A percentile compares a stretch with the other conserved stretches of the same genome.
Evolutionary conservation across 129 eudicot genomes (phyloP).

Genomic region (Centrapalus pauciflorus): DNA sequence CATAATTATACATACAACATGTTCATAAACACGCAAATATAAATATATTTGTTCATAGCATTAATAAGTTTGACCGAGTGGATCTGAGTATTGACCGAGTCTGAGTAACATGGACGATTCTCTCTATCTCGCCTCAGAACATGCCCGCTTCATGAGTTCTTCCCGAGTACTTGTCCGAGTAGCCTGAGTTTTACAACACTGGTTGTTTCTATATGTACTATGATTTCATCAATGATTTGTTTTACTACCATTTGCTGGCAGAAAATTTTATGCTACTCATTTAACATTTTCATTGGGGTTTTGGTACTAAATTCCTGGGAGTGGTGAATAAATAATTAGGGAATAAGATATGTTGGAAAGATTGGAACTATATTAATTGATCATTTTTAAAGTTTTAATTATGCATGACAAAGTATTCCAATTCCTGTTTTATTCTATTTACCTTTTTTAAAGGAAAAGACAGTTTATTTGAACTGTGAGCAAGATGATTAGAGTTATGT

Average conservation of each 20-base stretch:
- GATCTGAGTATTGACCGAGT: too few species aligned
- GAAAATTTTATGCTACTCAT: not conserved
- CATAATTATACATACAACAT: too few species aligned
- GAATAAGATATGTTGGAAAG: not conserved
- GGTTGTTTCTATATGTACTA: not conserved
- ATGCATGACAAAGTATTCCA: not conserved
- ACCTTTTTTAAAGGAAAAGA: not conserved
- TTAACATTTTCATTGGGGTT: not conserved
- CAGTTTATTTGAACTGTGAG: not conserved
- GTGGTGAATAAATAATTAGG: not conserved
- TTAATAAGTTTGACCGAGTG: too few species aligned
- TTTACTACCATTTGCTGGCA: not conserved
- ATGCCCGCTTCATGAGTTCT: too few species aligned
- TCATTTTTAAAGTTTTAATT: not conserved
- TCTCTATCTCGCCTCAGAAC: too few species aligned
- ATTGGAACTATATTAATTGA: not conserved
- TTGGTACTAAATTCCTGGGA: not conserved
- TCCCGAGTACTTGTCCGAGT: too few species aligned
- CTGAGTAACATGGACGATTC: too few species aligned
- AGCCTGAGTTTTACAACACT: too few species aligned
- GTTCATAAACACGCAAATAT: too few species aligned
- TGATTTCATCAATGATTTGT: not conserved
- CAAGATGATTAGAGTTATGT: not conserved
- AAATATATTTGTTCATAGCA: too few species aligned
- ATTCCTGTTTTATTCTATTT: not conserved